phyloP scores from a whole-genome alignment of 163 green algal species.

The Coccomyxa subellipsoidea region DNA sequence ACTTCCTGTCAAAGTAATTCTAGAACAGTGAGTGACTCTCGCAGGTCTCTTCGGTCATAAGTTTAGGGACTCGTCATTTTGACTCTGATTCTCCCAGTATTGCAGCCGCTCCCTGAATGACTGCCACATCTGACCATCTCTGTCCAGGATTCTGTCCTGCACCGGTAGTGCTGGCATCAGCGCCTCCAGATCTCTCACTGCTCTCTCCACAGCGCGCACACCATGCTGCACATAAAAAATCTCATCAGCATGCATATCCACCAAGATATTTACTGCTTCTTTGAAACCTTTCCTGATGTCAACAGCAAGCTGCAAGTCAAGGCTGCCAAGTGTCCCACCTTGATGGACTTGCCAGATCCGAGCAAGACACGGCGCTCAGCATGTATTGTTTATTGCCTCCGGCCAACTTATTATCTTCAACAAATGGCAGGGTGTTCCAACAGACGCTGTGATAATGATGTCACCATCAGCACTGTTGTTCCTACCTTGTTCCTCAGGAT shows the following conservation, averaged over 20 bases:
- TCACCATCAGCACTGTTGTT: not conserved
- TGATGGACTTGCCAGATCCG: not conserved
- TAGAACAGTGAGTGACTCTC: too few relatives aligned
- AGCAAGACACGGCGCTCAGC: too few relatives aligned
- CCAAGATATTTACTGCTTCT: too few relatives aligned
- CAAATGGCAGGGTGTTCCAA: not conserved
- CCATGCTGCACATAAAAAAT: not conserved
- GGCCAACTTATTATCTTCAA: too few relatives aligned
- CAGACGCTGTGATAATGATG: not conserved
- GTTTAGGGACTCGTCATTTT: not conserved
- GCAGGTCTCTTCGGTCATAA: too few relatives aligned
- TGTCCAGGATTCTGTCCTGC: not conserved
- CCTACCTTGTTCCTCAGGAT: not conserved
- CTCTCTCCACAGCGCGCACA: not conserved
- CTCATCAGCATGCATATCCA: not conserved
- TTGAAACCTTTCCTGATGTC: too few relatives aligned
- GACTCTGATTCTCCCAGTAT: slow-evolving; percentile 1
- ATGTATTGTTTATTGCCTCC: too few relatives aligned
- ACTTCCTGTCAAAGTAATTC: too few relatives aligned
- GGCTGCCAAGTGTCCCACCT: not conserved
- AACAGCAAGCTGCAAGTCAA: not conserved
- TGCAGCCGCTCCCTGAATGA: not conserved
- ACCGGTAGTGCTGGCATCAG: slow-evolving; percentile 4
- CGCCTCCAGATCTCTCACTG: not conserved
- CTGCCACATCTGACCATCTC: not conserved